phyloP scores from a whole-genome alignment of 2,329 filamentous ascomycete species.

The Phyllachora maydis region DNA sequence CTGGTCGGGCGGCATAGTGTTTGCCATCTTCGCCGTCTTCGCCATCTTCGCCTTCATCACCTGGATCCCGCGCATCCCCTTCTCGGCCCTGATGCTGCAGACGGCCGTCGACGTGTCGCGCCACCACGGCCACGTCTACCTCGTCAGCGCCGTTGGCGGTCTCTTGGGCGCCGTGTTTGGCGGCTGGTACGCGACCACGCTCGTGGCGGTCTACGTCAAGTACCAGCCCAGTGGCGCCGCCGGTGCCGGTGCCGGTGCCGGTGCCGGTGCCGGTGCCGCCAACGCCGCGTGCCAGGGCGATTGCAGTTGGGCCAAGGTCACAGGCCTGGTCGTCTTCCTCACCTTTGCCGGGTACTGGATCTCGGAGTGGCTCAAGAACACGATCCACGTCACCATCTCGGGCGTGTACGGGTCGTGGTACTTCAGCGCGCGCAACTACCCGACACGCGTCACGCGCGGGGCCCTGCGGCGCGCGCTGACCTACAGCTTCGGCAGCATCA shows the following conservation, averaged over 20 bases:
- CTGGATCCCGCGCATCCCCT: conserved; percentile 82
- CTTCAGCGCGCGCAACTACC: conserved; percentile 52
- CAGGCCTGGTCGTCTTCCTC: conserved; percentile 66
- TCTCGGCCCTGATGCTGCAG: conserved; percentile 75
- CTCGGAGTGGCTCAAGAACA: conserved; percentile 84
- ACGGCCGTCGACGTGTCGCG: conserved; percentile 73
- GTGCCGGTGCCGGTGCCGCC: too few species aligned
- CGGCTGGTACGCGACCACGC: conserved; percentile 71
- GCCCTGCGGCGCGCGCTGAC: conserved; percentile 66
- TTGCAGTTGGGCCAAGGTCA: conserved; percentile 55
- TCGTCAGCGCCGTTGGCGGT: conserved; percentile 70
- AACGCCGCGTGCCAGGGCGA: conserved; percentile 31
- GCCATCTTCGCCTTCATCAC: conserved; percentile 75
- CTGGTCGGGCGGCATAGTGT: conserved; percentile 73
- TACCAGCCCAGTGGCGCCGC: conserved; percentile 42
- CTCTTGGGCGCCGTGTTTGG: conserved; percentile 54
- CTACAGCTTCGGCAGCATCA: conserved; percentile 84
- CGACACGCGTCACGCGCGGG: conserved; percentile 62
- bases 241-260: too few species aligned
- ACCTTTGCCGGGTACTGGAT: conserved; percentile 93
- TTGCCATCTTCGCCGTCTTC: conserved; percentile 69
- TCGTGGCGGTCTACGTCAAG: conserved; percentile 71
- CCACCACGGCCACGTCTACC: conserved; percentile 65
- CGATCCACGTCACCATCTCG: conserved; percentile 69
- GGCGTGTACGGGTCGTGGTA: conserved; percentile 92